A percentile compares a stretch with the other conserved stretches of the same genome.
Evolutionary conservation across 345 rosid species (phyloP).

Genomic region (Psidium friedrichsthalianum): DNA sequence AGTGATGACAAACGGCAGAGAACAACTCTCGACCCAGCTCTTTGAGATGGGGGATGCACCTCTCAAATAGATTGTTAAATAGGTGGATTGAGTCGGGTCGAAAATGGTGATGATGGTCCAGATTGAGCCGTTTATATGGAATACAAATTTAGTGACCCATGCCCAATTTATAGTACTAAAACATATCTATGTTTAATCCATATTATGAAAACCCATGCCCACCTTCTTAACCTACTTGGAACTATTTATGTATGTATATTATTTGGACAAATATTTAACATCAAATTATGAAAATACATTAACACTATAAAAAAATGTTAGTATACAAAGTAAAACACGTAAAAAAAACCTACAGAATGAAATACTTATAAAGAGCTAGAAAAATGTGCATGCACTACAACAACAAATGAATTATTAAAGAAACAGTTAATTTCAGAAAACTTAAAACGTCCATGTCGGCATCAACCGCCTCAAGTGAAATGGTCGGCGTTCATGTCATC

Average conservation of each 20-base stretch:
- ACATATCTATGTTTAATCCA: background rate
- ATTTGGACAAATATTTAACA: background rate
- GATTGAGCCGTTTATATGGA: fast-evolving
- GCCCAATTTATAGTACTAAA: background rate
- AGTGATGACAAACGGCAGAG: background rate
- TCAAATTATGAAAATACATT: background rate
- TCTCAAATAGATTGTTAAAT: no score
- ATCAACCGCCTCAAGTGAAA: no score
- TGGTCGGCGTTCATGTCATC: no score
- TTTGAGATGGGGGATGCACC: background rate
- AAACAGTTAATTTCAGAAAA: no score
- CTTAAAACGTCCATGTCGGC: no score
- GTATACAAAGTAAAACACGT: background rate
- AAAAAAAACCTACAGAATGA: background rate
- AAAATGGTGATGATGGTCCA: background rate
- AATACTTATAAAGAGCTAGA: background rate
- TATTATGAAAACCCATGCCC: background rate
- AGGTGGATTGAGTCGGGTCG: fast-evolving
- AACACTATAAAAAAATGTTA: background rate
- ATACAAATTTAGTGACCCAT: background rate
- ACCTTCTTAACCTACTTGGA: background rate
- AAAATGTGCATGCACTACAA: no score
- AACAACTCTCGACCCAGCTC: background rate
- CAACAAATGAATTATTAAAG: no score
- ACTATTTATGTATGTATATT: background rate